Base-by-base conservation (phyloP, 1,284 basidiomycete species). In the Microstroma glucosiphilum region DNA sequence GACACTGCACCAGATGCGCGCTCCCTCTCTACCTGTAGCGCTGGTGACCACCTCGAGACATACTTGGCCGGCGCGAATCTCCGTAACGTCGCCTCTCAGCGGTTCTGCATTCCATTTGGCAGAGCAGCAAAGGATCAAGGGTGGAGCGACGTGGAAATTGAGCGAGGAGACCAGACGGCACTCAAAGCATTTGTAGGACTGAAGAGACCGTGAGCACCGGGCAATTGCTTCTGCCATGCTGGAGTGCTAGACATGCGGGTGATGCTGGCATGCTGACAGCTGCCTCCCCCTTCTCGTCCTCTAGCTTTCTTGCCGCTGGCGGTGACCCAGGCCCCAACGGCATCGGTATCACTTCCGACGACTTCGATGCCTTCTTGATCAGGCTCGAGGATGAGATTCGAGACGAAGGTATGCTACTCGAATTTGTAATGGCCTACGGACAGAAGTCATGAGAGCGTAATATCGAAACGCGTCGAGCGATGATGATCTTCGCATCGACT, bases 391-490 rank as follows among this genome's bases (percentile, higher is more conserved):
- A 19, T 2, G 51, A 54, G 51, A 25, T 54, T 13, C 21, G 26
- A 2, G 4, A 13, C 21, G 51, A 23, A 6, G 51, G 51, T 19
- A 54, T 54, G 51, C 26, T 23, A 19, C 25, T 23, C 21, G n/a
- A 26, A 15, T 54, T 54, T 21, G 26, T 25, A 4, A 54, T 54
- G 51, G 51, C 51, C 25, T 54, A 25, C 51, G 51, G 51, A 15
- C 13, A 21, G 51, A 54, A 48, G 43, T 12, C 12, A 4, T 37
- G 30, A 37, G 30, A 9, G n/a, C n/a, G n/a, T n/a, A 17, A 21
- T 12, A 12, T 12, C 19, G 51, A 21, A 8, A 54, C 21, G 3
- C 8, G 19, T 4, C 6, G 25, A 54, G 51, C 4, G 3, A 48
- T 4, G 4, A 48, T 37, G 9, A 37, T 37, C 30, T 9, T 37